Base-by-base conservation (phyloP, 495 filamentous ascomycete genomes). In the Beverwykella pulmonaria region DNA sequence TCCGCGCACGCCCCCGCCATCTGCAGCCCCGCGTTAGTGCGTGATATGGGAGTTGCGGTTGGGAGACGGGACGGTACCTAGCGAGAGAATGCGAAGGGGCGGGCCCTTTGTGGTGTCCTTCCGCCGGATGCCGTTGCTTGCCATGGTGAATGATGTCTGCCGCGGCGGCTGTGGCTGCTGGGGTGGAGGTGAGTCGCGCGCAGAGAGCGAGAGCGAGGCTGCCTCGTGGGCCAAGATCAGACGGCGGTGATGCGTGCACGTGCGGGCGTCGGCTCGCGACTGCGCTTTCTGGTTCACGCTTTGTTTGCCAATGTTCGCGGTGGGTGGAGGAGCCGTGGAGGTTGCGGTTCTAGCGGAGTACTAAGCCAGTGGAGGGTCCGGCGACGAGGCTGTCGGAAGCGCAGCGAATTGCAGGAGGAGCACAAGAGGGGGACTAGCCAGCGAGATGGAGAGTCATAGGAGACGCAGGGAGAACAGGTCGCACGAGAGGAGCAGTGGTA, bases 31-130 rank as follows among this genome's bases (percentile, higher is more conserved):
- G 53, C 36, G 60, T 71, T 39, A 71, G 63, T 65, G 53, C 25
- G 23, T 17, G 34, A 27, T 2, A 46, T 46, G 25, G 8, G 46
- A n/a, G n/a, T n/a, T 17, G n/a, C 27, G 46, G 3, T 14, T 26
- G 19, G 32, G 32, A 58, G 29, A 79, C 87, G 59, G 4, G 4
- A 12, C 4, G 5, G 15, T 84, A 94, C 92, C 92, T 58, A 98
- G 85, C 17, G 92, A 97, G 12, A 98, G 81, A 55, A 98, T 88
- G 71, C 94, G 87, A 74, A 98, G 72, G 17, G 94, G 94, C 74
- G 93, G 93, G 54, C 92, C 93, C 77, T 94, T 96, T 48, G 91
- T 95, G 29, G 93, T 97, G 77, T 97, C 92, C 76, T 93, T 93
- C 75, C 92, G 87, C 76, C 86, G 82, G 52, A 92, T 72, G 22